Percentiles rank a stretch among this genome's conserved stretches.
These are phyloP conservation scores for Globisporangium nagaii DNA, from an alignment of 352 stramenopile species.

Conservation along the genomic window DNA sequence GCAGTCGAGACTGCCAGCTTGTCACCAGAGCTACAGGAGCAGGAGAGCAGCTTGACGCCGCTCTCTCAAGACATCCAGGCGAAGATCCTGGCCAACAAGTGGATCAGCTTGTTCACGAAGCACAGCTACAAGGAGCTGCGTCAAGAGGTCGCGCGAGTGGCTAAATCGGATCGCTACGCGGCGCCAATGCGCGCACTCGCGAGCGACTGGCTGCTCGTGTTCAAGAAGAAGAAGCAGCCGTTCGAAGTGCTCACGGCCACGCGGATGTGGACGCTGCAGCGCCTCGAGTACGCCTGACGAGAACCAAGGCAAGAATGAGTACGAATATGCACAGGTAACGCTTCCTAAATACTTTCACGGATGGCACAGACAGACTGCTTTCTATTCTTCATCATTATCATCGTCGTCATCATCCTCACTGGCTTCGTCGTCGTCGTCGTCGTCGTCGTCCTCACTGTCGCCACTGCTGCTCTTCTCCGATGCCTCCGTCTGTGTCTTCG, in stretches of 20 bases:
- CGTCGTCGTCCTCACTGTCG: constrained; percentile 2
- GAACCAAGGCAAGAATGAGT: background rate
- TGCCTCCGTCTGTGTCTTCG: too few species aligned
- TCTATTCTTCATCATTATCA: constrained; percentile 4
- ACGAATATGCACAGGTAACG: too few species aligned
- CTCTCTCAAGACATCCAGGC: constrained; percentile 24
- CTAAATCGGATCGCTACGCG: background rate
- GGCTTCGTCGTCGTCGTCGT: background rate
- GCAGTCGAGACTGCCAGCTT: background rate
- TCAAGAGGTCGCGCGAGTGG: constrained; percentile 20
- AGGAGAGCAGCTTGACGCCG: background rate
- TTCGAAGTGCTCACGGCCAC: constrained; percentile 42
- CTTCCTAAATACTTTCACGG: too few species aligned
- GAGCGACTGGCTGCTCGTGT: constrained; percentile 29
- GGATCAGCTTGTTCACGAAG: constrained; percentile 39
- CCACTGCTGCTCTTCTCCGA: background rate
- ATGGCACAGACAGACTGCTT: too few species aligned
- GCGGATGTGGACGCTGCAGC: constrained; percentile 31
- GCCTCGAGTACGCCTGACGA: constrained; percentile 24
- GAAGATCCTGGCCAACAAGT: constrained; percentile 45
- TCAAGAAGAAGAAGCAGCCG: constrained; percentile 33
- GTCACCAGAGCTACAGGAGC: background rate
- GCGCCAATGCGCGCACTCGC: constrained; percentile 15
- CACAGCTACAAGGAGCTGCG: constrained; percentile 40
- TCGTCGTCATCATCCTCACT: background rate